Evolutionary conservation across 352 stramenopile species (phyloP), one percentile per base, ranked within the genome.

Genomic region (Aphanomyces euteiches): DNA sequence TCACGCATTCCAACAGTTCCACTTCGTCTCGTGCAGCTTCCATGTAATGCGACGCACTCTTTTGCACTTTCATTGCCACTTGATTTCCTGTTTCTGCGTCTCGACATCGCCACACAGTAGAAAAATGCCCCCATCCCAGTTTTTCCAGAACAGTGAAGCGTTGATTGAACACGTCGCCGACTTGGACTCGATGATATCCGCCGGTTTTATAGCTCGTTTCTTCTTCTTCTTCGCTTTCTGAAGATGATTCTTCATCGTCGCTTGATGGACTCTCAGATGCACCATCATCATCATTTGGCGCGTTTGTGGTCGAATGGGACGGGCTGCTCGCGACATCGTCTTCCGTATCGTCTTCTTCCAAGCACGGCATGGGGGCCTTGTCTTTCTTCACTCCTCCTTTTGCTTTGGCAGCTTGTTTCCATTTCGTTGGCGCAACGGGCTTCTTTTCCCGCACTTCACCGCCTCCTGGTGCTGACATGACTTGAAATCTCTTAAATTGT

Each of bases 51-150:
- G 96, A 88, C 12, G 96, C 96, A 56, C 93, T 98, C 78, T 99
- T 99, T 79, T 99, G 97, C 53, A 99, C 91, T 74, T 99, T 98
- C 80, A 95, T 88, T 7, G 96, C 96, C n/a, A 98, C 96, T 69
- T 97, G 87, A 7, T n/a, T 67, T 12, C 75, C 79, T n/a, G 78
- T 90, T 15, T 80, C 48, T 45, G 77, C 78, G 81, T 99, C 96
- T 66, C 90, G 87, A 60, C 96, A 97, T 80, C 99, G 98, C 98
- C 97, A 99, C 19, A 99, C 98, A 4, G 98, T 99, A 47, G 96
- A 99, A 78, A 99, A 99, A 77, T 99, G 98, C 36, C 98, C 98
- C 98, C 98, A 99, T 21, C 98, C 98, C 41, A 99, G 88, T 79
- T 99, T 99, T 75, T 98, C 93, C 45, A 99, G 83, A 67, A 99